Evolutionary conservation across 257 asterid species (phyloP).

Genomic region (Craterostigma plantagineum): DNA sequence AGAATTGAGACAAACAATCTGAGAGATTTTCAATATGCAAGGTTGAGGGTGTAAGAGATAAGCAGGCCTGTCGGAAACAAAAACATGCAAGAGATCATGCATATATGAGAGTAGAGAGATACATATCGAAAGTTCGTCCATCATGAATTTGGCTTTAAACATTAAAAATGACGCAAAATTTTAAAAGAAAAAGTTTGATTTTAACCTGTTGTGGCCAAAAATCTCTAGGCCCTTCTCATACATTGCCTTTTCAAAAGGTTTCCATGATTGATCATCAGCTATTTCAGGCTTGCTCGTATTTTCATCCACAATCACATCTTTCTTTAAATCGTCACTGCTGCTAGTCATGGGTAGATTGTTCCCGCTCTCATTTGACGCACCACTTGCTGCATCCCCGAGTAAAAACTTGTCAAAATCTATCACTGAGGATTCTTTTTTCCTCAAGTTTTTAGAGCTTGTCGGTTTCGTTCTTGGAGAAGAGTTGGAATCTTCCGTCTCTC

Average conservation of each 20-base stretch:
- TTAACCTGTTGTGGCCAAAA: conserved; percentile 90
- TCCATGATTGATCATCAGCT: conserved; percentile 46
- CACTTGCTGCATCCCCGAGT: conserved; percentile 29
- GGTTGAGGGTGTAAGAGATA: no score
- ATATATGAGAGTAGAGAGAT: no score
- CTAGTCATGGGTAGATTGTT: conserved; percentile 20
- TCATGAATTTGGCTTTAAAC: no score
- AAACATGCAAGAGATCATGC: no score
- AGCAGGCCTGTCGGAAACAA: no score
- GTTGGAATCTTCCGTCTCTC: conserved; percentile 25
- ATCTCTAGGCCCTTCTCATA: conserved; percentile 81
- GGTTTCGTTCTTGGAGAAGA: no score
- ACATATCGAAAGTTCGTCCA: no score
- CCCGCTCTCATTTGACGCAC: conserved; percentile 32
- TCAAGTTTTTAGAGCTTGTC: conserved; percentile 35
- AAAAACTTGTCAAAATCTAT: conserved; percentile 22
- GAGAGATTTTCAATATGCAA: no score
- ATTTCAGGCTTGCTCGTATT: conserved; percentile 26
- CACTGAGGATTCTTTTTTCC: conserved; percentile 30
- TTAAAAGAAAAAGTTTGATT: not conserved
- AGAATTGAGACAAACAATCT: not conserved
- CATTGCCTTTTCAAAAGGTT: conserved; percentile 69
- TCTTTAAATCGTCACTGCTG: conserved; percentile 27
- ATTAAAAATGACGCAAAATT: no score
- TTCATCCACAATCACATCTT: conserved; percentile 33